Evolutionary conservation across 495 filamentous ascomycete species (phyloP).

Genomic region (Neurospora sp.): DNA sequence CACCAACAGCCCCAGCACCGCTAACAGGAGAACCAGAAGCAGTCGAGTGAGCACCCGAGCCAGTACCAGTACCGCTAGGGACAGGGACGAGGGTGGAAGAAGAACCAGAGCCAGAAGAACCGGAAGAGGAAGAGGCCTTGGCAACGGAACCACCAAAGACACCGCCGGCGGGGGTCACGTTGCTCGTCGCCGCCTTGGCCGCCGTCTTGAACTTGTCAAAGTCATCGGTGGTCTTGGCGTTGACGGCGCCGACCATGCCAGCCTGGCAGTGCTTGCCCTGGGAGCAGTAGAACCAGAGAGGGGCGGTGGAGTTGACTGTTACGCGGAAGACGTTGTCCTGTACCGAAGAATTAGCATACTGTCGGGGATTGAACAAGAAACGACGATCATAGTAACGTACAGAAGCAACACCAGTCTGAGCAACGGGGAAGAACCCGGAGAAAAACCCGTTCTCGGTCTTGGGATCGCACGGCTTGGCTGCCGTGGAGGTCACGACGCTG

Average conservation of each 20-base stretch:
- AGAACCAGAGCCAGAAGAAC: background rate
- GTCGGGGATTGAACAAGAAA: constrained; percentile 10
- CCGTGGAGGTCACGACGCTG: constrained; percentile 38
- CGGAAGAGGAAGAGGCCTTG: background rate
- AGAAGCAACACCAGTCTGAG: constrained; percentile 10
- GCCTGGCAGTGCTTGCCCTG: constrained; percentile 24
- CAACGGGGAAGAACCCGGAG: constrained; percentile 33
- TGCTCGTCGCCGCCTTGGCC: constrained; percentile 10
- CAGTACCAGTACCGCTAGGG: background rate
- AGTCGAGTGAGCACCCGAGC: background rate
- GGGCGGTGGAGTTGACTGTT: constrained; percentile 40
- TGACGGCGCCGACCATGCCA: constrained; percentile 29
- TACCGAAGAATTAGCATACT: background rate
- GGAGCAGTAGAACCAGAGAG: constrained; percentile 47
- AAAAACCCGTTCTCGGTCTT: constrained; percentile 29
- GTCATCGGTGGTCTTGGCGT: constrained; percentile 9
- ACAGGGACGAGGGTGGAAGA: background rate
- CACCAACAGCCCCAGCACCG: background rate
- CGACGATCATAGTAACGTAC: constrained; percentile 8
- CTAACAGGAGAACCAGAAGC: background rate
- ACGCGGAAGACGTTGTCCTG: constrained; percentile 34
- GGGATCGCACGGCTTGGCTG: constrained; percentile 37
- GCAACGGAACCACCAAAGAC: constrained; percentile 14
- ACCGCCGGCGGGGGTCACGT: constrained; percentile 2
- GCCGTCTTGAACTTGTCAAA: constrained; percentile 11